Conservation (phyloP, 495 filamentous ascomycete species). For the Podospora bellae-mahoneyi region DNA sequence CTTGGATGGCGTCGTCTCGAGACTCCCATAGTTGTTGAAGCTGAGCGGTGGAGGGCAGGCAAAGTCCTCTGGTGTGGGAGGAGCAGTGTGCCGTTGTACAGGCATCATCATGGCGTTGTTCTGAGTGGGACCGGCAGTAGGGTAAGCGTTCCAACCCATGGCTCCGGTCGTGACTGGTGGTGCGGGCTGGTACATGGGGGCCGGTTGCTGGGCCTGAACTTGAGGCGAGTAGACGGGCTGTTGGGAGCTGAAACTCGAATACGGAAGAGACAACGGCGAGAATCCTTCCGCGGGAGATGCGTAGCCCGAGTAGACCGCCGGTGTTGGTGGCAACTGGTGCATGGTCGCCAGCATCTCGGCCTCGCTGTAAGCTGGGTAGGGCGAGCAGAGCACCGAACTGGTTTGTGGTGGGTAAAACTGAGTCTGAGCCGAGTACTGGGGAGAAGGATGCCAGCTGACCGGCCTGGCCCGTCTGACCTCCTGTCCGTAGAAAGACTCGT, state of each 20-base stretch:
- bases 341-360: slow-evolving; percentile 37
- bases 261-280: slow-evolving; percentile 43
- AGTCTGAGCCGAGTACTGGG: slow-evolving; percentile 31
- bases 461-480: slow-evolving; percentile 47
- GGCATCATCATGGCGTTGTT: not conserved
- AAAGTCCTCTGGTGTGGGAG: slow-evolving; percentile 61
- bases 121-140: not conserved
- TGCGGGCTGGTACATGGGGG: not conserved
- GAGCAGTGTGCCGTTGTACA: slow-evolving; percentile 39
- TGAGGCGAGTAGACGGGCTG: slow-evolving; percentile 24
- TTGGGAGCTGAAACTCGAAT: slow-evolving; percentile 22
- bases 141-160: not conserved
- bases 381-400: slow-evolving; percentile 28
- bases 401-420: slow-evolving; percentile 27
- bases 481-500: slow-evolving; percentile 33
- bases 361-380: slow-evolving; percentile 33
- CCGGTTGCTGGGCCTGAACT: slow-evolving; percentile 12
- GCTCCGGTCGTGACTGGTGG: not conserved
- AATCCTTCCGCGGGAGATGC: slow-evolving; percentile 42
- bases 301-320: slow-evolving; percentile 43
- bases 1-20: slow-evolving; percentile 4
- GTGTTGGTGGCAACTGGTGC: slow-evolving; percentile 42
- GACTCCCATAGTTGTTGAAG: slow-evolving; percentile 39
- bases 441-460: slow-evolving; percentile 68
- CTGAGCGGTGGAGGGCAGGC: slow-evolving; percentile 22